phyloP scores from a whole-genome alignment of 148 eudicot species.

The Rhododendron mucronatum region DNA sequence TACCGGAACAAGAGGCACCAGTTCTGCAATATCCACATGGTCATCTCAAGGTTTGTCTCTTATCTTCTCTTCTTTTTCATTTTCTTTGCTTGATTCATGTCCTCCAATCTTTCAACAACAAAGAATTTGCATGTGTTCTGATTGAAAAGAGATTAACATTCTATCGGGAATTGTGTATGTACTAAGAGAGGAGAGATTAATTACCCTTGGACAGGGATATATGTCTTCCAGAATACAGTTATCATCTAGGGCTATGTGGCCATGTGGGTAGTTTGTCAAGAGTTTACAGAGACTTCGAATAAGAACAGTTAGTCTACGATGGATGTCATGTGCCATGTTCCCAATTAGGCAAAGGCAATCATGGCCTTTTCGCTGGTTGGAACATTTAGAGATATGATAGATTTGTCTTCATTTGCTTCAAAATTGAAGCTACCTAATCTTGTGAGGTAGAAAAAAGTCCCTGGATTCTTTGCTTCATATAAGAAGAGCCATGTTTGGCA shows the following conservation, averaged over 20 bases:
- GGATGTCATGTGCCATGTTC: slow-evolving; percentile 1
- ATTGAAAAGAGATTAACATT: not conserved
- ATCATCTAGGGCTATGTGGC: not conserved
- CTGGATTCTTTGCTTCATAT: slow-evolving; percentile 36
- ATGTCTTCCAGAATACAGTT: not conserved
- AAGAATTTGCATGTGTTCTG: not conserved
- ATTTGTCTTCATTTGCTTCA: not conserved
- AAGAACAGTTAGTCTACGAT: not conserved
- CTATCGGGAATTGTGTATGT: not conserved
- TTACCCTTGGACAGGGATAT: not conserved
- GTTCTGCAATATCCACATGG: slow-evolving; percentile 51
- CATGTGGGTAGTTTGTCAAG: not conserved
- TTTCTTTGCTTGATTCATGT: not conserved
- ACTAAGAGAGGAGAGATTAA: not conserved
- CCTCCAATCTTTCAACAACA: not conserved
- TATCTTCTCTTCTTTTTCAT: not conserved
- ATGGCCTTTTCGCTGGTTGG: not conserved
- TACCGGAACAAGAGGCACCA: slow-evolving; percentile 24
- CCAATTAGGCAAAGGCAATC: slow-evolving; percentile 12
- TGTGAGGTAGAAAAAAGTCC: slow-evolving; percentile 9
- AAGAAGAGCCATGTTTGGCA: slow-evolving; percentile 18
- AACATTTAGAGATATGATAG: not conserved
- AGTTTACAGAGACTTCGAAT: not conserved
- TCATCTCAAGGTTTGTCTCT: slow-evolving; percentile 53
- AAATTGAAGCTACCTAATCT: not conserved